Evolutionary conservation across 2,329 filamentous ascomycete genomes (phyloP), one percentile per base, ranked within the genome.

Genomic region (Xylariales sp.): DNA sequence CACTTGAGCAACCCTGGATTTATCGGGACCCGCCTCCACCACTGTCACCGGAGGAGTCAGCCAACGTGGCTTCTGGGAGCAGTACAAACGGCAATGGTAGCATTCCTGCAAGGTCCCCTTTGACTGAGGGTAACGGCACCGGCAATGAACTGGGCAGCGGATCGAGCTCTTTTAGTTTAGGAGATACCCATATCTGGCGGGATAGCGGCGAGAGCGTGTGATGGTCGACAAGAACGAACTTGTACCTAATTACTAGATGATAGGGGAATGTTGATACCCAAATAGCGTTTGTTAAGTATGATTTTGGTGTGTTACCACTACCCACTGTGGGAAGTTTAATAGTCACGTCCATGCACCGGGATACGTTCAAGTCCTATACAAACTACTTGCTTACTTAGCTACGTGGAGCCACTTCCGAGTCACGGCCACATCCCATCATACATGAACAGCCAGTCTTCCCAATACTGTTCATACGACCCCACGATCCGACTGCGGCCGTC

Each of bases 1-100:
- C 82, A 71, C 68, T 89, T n/a, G 73, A 81, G 52, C 78, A 80
- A 51, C 74, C 83, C 0, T 88, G 85, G 85, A 78, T 88, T 39
- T 78, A 79, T 51, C 58, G 68, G 37, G 76, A 80, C 22, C 71
- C 74, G 2, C 75, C 75, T 4, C 69, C 73, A 1, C 47, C 47
- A 14, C 15, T 56, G 7, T 46, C 51, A 14, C 46, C 50, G 15
- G 44, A 45, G 12, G 51, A 53, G 27, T 49, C 53, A 20, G 28
- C 40, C 5, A 25, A 42, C 10, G 34, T 40, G 15, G 43, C 43
- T 9, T 37, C 45, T 24, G 35, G 42, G 18, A 46, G 32, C 22
- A 50, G 40, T 12, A 18, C 41, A n/a, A 40, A 28, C 32, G 46
- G 27, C n/a, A n/a, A n/a, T 15, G 40, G 16, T n/a, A n/a, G 14